Base-by-base conservation (phyloP, 2,329 filamentous ascomycete genomes). In the Scedosporium dehoogii region DNA sequence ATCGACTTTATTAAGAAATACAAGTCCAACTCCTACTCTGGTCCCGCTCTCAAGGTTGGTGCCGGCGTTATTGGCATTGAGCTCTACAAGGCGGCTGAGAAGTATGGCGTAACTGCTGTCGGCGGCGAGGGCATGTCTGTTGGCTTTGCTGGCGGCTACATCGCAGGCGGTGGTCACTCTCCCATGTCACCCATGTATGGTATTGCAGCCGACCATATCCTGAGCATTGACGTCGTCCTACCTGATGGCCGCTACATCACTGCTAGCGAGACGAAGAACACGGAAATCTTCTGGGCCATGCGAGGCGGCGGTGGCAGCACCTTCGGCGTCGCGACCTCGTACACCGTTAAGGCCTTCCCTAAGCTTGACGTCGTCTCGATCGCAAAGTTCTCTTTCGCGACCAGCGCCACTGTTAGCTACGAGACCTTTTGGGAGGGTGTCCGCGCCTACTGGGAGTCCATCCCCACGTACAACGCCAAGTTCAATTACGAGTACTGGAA, bases 61-160 rank as follows among this genome's bases (percentile, higher is more conserved):
- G 76, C 81, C 7, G 83, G 83, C 60, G 78, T 85, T 6, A 75
- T 82, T 63, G 79, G 78, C 3, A 74, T 72, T 44, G 81, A 85
- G 64, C 70, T 83, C 1, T 84, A 84, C 67, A 75, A 76, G 41
- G 76, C 75, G 48, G 81, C 80, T 3, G 68, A 79, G 12, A 69
- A 75, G 14, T 69, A 77, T 29, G 79, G 78, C 0, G 73, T 80
- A 51, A 76, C 74, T 0, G 75, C 84, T 1, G 77, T 85, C 3
- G 81, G 79, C 16, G 84, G 83, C 5, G 79, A 81, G 21, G 82
- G 82, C 53, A 25, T 70, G 0, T 81, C 79, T 0, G 84, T 87
- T 3, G 84, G 84, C 1, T 66, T 84, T 9, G 79, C 81, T 0
- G 85, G 85, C n/a, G 85, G 85, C 1, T 88, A 81, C 66, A 78